Percentiles rank a stretch among this genome's conserved stretches.
Conservation (phyloP, 106 monocot genomes). For the Dendrobium chrysotoxum region DNA sequence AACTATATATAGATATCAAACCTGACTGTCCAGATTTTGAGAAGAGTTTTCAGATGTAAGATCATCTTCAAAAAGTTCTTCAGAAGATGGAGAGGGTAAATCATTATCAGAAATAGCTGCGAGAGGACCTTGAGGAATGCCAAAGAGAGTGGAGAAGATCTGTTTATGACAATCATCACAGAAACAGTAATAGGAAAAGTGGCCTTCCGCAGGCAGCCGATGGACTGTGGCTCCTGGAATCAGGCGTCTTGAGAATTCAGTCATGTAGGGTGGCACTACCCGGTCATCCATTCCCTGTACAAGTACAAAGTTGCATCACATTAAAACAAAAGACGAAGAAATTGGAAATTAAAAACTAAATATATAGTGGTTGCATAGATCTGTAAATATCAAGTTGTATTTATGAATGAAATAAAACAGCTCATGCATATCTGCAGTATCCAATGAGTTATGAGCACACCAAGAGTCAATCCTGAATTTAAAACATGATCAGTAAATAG, state of each 20-base stretch:
- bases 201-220: slow-evolving; percentile 74
- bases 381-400: too few relatives aligned
- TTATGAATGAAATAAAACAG: too few relatives aligned
- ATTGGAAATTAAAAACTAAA: neutral
- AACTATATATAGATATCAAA: neutral
- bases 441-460: too few relatives aligned
- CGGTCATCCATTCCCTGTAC: slow-evolving; percentile 81
- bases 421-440: too few relatives aligned
- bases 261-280: slow-evolving; percentile 83
- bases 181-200: slow-evolving; percentile 93
- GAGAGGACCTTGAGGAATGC: slow-evolving; percentile 74
- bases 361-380: too few relatives aligned
- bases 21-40: neutral
- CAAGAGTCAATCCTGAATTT: too few relatives aligned
- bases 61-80: slow-evolving; percentile 14
- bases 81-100: slow-evolving; percentile 1
- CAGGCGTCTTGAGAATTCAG: slow-evolving; percentile 61
- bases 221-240: slow-evolving; percentile 84
- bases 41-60: neutral
- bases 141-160: slow-evolving; percentile 79
- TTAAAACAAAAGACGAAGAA: too few relatives aligned
- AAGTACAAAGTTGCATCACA: too few relatives aligned
- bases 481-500: too few relatives aligned
- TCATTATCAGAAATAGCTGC: neutral
- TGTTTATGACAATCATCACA: slow-evolving; percentile 94